Evolutionary conservation across 2,329 filamentous ascomycete species (phyloP), one percentile per base, ranked within the genome.

Genomic region (Colletotrichum lentis): DNA sequence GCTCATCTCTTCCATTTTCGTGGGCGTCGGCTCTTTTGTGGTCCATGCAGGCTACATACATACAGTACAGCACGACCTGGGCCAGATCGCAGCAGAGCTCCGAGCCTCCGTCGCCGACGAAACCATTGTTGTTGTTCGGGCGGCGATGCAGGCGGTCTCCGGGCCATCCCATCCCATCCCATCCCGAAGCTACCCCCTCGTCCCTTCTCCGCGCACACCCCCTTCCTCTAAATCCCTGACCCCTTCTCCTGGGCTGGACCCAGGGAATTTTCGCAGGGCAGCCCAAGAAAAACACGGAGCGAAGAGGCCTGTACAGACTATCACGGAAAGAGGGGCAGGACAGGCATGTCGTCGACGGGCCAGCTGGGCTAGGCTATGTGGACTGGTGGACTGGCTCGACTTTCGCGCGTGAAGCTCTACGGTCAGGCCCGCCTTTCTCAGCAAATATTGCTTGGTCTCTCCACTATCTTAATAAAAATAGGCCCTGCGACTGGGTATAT

Each of bases 91-190:
- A 43, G 60, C 64, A 64, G 20, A 57, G 53, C 59, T 46, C 37
- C 24, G 35, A 31, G 27, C 27, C 27, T 31, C 31, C 31, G 31
- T 31, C 22, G 18, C 16, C 43, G 16, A 62, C 60, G 16, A 53
- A 53, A 47, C 41, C 47, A 64, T 24, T 41, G 31, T 49, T 43
- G 43, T 41, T 37, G 44, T n/a, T 52, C 18, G n/a, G n/a, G 14
- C 41, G 50, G 27, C 37, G 37, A 22, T 56, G 43, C 24, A 37
- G 49, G 52, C 22, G 27, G 50, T 69, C 62, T 66, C 62, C 35
- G 65, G 65, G 65, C 65, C 62, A 68, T 65, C 50, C 66, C 65
- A 64, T 60, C 22, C 46, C 46, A 64, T 41, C 47, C 61, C 61
- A 24, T 59, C 60, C n/a, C n/a, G n/a, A 67, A 58, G 53, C 41